phyloP scores from a whole-genome alignment of 345 rosid species.

The Cardamine chenopodiifolia region DNA sequence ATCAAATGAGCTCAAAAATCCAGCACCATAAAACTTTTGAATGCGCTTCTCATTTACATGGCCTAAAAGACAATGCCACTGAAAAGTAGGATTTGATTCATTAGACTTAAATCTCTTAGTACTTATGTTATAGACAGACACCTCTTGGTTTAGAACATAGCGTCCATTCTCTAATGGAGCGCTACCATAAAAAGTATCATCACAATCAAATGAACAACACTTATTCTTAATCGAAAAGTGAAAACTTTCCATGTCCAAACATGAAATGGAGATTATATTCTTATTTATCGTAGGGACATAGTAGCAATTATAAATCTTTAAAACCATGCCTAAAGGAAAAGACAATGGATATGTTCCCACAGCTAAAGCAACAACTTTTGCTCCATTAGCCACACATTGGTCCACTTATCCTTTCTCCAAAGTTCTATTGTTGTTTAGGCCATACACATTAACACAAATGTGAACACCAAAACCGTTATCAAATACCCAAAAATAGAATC shows the following conservation, averaged over 20 bases:
- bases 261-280: not conserved
- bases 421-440: not conserved
- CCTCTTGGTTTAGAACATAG: not conserved
- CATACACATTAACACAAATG: not conserved
- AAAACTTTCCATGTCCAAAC: not conserved
- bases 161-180: not conserved
- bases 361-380: slow-evolving; percentile 3
- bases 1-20: not conserved
- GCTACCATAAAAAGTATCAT: not conserved
- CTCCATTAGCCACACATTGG: not conserved
- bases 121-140: not conserved
- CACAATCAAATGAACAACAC: not conserved
- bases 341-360: not conserved
- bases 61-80: too few relatives aligned
- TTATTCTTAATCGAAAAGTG: not conserved
- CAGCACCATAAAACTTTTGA: not conserved
- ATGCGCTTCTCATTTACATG: too few relatives aligned
- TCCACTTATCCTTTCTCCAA: too few relatives aligned
- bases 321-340: not conserved
- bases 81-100: too few relatives aligned
- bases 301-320: slow-evolving; percentile 2
- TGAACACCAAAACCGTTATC: not conserved
- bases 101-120: not conserved
- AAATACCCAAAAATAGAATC: not conserved
- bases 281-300: not conserved